Evolutionary conservation across 1,139 yeast species (phyloP).

Genomic region (Sugiyamaella neomexicana): DNA sequence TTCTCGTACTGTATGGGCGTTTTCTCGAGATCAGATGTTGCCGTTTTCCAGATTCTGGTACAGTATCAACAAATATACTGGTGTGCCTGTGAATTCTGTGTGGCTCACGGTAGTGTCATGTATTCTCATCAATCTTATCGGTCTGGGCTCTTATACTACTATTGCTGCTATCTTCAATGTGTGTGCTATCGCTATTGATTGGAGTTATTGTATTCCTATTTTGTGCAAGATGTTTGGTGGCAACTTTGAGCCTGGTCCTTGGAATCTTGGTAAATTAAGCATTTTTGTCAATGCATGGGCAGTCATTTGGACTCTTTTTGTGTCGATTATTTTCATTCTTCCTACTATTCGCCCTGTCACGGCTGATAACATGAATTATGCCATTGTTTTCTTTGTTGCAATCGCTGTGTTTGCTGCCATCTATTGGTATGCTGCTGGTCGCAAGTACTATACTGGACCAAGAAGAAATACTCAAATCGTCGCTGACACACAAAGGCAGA

Average conservation of each 20-base stretch:
- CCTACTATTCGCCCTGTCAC: slow-evolving; percentile 69
- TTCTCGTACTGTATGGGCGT: slow-evolving; percentile 66
- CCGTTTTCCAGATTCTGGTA: slow-evolving; percentile 57
- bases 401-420: slow-evolving; percentile 26
- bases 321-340: slow-evolving; percentile 53
- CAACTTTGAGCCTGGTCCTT: slow-evolving; percentile 66
- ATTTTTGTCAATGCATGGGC: slow-evolving; percentile 51
- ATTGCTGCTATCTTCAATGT: slow-evolving; percentile 74
- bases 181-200: slow-evolving; percentile 71
- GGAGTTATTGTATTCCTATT: slow-evolving; percentile 70
- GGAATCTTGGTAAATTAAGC: slow-evolving; percentile 65
- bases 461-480: slow-evolving; percentile 23
- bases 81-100: slow-evolving; percentile 69
- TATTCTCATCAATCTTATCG: slow-evolving; percentile 55
- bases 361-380: slow-evolving; percentile 65
- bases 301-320: slow-evolving; percentile 42
- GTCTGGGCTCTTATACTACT: slow-evolving; percentile 67
- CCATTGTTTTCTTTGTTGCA: slow-evolving; percentile 65
- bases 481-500: slow-evolving; percentile 11
- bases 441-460: slow-evolving; percentile 29
- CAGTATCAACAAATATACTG: slow-evolving; percentile 51
- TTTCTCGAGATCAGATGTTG: slow-evolving; percentile 66
- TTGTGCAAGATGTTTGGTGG: slow-evolving; percentile 54
- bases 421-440: slow-evolving; percentile 29
- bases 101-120: slow-evolving; percentile 62